Conservation (phyloP, 108 stramenopile species). For the Mediolabrus comicus region DNA sequence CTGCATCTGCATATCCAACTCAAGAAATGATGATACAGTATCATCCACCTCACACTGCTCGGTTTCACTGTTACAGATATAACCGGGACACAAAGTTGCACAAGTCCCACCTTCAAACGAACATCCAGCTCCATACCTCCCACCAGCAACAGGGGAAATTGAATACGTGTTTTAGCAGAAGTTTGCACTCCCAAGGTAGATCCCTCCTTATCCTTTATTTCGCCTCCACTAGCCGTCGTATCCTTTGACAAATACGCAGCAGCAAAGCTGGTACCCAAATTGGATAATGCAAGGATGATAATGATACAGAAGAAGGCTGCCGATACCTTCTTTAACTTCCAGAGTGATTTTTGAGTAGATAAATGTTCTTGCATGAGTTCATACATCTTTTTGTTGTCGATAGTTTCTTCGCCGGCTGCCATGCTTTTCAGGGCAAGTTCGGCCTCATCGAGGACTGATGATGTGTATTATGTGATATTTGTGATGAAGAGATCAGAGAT, state of each 20-base stretch:
- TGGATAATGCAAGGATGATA: constrained; percentile 43
- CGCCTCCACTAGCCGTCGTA: constrained; percentile 6
- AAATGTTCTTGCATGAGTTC: background rate
- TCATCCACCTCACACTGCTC: background rate
- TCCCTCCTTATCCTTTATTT: background rate
- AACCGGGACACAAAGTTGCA: no score
- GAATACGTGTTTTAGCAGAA: no score
- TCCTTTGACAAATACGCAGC: constrained; percentile 61
- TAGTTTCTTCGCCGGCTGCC: background rate
- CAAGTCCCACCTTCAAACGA: no score
- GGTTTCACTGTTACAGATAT: no score
- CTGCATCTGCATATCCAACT: background rate
- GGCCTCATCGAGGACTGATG: constrained; percentile 1
- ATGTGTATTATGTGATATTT: no score
- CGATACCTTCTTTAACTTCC: constrained; percentile 3
- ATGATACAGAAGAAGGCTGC: constrained; percentile 31
- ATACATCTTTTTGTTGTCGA: background rate
- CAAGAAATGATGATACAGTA: background rate
- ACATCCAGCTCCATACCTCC: background rate
- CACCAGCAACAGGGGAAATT: background rate
- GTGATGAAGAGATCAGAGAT: no score
- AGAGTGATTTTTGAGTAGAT: background rate
- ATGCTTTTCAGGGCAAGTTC: background rate
- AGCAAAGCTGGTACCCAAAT: constrained; percentile 55
- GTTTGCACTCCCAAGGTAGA: background rate